phyloP scores from a whole-genome alignment of 202 grass and related monocot species.

The Eragrostis tef region DNA sequence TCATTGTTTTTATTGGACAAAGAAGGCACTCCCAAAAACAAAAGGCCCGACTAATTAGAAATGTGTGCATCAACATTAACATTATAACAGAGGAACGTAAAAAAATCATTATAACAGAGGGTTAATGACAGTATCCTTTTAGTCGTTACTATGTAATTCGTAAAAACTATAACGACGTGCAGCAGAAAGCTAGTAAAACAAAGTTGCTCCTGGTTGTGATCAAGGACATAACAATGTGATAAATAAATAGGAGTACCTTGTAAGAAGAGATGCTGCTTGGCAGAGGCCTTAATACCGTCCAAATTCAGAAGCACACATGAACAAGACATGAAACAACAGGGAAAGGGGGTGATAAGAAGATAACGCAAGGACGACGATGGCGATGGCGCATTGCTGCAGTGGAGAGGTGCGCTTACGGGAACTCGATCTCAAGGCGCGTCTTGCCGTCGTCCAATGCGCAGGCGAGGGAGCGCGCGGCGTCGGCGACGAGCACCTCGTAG shows the following conservation, averaged over 20 bases:
- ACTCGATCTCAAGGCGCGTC: conserved; percentile 91
- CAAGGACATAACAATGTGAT: not conserved
- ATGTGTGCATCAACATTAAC: not conserved
- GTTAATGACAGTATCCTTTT: not conserved
- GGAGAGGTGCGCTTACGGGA: conserved; percentile 57
- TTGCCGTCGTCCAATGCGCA: conserved; percentile 72
- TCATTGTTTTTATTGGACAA: not conserved
- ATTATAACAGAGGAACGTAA: too few relatives aligned
- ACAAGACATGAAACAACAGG: conserved; percentile 27
- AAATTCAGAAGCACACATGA: conserved; percentile 21
- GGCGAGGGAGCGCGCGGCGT: conserved; percentile 83
- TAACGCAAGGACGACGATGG: not conserved
- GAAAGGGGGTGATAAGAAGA: conserved; percentile 11
- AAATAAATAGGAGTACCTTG: conserved; percentile 59
- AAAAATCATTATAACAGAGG: not conserved
- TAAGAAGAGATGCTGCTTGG: conserved; percentile 94
- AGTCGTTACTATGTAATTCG: too few relatives aligned
- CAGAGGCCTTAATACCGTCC: conserved; percentile 58
- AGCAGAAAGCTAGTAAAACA: not conserved
- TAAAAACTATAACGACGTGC: not conserved
- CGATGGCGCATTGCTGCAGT: not conserved
- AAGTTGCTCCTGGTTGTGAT: not conserved
- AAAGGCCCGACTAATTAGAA: not conserved
- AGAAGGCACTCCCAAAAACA: not conserved
- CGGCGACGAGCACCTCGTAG: conserved; percentile 88